Evolutionary conservation across 345 rosid genomes (phyloP), one percentile per base, ranked within the genome.

Genomic region (Adansonia digitata): DNA sequence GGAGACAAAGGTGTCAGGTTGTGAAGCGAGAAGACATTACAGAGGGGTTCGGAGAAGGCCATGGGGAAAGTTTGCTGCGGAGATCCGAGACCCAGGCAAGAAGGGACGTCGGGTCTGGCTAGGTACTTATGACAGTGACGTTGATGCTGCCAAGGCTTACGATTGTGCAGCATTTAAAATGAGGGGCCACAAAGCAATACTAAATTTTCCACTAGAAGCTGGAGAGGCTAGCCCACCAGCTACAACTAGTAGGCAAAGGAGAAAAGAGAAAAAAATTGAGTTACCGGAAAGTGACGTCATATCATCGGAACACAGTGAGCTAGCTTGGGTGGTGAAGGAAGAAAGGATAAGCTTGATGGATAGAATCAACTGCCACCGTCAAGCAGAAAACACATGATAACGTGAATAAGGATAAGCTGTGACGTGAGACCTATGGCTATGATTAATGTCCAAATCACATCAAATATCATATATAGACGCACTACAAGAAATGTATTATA

Each of bases 31-130:
- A 35, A 88, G 81, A 74, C 94, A 87, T 69, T 94, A 86, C 87
- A 83, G 98, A 80, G 98, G 98, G 26, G 98, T 94, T 11, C 74
- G 98, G 75, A 83, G 89, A 81, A 86, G 97, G 81, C 98, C 98
- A 2, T 94, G 98, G 98, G 98, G 98, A 0, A 94, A 90, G 82
- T 94, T 81, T 46, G 98, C 97, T 2, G 98, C 98, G 12, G 97
- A 94, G 89, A 94, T 94, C 55, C 86, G 98, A 40, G 98, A 94
- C 78, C 97, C 98, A 8, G 76, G 72, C 10, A 78, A 84, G 74
- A 92, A 91, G 71, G 98, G 98, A 3, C 81, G 89, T 20, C 82
- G 98, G 76, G 86, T 94, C n/a, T 94, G 98, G 97, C 70, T 94
- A 62, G 98, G 98, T 43, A 94, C 98, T 20, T 94, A 83, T 14